These are phyloP conservation scores for Narthecium ossifragum DNA, from an alignment of 106 monocot genomes.

Conservation along the genomic window DNA sequence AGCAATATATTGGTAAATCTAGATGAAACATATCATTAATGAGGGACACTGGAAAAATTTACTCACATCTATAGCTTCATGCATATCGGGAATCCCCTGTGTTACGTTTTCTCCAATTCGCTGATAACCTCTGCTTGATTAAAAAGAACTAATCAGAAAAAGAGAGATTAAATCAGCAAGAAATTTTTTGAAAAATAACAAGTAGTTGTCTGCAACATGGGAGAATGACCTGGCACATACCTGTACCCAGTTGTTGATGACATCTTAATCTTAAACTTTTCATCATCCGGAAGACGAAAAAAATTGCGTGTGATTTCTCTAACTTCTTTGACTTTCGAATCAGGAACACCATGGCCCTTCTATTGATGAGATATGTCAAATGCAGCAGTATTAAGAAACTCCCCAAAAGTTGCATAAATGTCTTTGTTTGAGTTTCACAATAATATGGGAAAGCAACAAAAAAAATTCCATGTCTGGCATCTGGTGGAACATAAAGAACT, in stretches of 20 bases:
- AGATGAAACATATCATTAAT: neutral
- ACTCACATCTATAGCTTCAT: constrained; percentile 98
- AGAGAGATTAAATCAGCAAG: neutral
- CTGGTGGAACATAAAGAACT: too few species aligned
- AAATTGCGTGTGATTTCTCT: constrained; percentile 65
- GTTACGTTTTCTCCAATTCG: constrained; percentile 83
- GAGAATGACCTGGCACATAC: constrained; percentile 22
- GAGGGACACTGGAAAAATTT: neutral
- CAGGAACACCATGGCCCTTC: constrained; percentile 88
- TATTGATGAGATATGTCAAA: too few species aligned
- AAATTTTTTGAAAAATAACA: neutral
- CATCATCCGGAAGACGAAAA: constrained; percentile 71
- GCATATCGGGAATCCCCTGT: constrained; percentile 80
- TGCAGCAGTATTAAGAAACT: too few species aligned
- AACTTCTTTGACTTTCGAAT: constrained; percentile 65
- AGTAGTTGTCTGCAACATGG: too few species aligned
- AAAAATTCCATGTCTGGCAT: too few species aligned
- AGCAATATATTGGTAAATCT: neutral
- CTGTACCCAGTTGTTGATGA: constrained; percentile 64
- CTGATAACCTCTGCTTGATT: constrained; percentile 75
- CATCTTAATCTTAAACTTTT: constrained; percentile 87
- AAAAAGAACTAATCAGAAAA: neutral
- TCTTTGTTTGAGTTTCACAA: too few species aligned
- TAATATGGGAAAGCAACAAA: too few species aligned
- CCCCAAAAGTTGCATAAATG: too few species aligned